Conservation (phyloP, 164 flowering plant genomes). For the Macadamia integrifolia region DNA sequence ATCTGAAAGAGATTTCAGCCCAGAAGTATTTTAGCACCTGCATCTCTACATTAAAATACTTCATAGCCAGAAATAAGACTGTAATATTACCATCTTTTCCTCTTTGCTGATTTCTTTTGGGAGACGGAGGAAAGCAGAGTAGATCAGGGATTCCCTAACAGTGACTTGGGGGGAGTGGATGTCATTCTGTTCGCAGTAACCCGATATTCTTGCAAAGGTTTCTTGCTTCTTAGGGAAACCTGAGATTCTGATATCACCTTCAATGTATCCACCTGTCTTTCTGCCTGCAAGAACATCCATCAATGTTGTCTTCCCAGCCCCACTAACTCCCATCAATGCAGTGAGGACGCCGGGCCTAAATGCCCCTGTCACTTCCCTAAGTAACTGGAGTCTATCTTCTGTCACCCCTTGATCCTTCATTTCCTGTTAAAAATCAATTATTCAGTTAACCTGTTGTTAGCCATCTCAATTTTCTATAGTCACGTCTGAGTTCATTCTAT, state of each 20-base stretch:
- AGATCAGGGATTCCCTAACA: conserved; percentile 70
- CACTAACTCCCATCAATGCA: conserved; percentile 68
- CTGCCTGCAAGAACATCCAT: conserved; percentile 84
- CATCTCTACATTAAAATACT: background rate
- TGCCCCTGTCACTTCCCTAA: conserved; percentile 33
- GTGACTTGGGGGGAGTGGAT: conserved; percentile 42
- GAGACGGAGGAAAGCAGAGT: conserved; percentile 90
- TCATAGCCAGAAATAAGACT: background rate
- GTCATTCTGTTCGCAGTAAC: conserved; percentile 38
- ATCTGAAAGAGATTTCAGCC: conserved; percentile 31
- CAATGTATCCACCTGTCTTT: conserved; percentile 50
- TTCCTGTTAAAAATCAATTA: conserved; percentile 16
- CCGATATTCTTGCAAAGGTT: conserved; percentile 93
- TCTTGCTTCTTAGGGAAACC: conserved; percentile 89
- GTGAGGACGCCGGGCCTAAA: conserved; percentile 40
- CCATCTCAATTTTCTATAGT: background rate
- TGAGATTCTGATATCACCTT: conserved; percentile 87
- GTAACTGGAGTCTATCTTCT: conserved; percentile 34
- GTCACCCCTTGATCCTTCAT: conserved; percentile 36
- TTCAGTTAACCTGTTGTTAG: background rate
- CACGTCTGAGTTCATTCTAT: background rate
- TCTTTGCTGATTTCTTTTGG: conserved; percentile 65
- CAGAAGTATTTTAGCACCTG: background rate
- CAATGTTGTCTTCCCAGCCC: conserved; percentile 74
- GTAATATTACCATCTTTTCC: conserved; percentile 61